phyloP scores from a whole-genome alignment of 73 alveolate species.

The Blepharisma japonicum region DNA sequence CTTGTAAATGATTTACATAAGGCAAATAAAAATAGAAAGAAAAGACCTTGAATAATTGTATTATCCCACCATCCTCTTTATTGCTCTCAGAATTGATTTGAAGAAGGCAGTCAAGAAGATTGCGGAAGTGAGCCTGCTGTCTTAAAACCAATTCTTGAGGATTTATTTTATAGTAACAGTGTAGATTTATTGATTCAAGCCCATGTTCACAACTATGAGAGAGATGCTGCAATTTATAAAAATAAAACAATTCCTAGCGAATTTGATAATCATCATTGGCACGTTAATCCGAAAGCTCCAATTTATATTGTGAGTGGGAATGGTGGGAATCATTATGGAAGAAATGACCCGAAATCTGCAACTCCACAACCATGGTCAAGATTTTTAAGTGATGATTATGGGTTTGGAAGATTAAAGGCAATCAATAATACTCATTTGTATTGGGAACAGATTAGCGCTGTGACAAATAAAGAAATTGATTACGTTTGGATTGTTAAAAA shows the following conservation, averaged over 20 bases:
- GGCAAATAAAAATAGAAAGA: constrained; percentile 9
- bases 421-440: constrained; percentile 21
- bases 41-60: constrained; percentile 13
- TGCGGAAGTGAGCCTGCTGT: background rate
- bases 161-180: background rate
- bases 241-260: background rate
- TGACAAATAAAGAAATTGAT: background rate
- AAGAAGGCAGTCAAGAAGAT: background rate
- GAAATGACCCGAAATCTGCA: constrained; percentile 1
- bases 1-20: background rate
- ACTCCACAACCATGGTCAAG: constrained; percentile 15
- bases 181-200: constrained; percentile 12
- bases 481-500: constrained; percentile 10
- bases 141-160: background rate
- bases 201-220: constrained; percentile 24
- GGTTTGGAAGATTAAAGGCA: constrained; percentile 8
- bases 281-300: background rate
- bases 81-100: constrained; percentile 3
- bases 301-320: background rate
- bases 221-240: background rate
- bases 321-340: constrained; percentile 25
- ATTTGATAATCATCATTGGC: background rate
- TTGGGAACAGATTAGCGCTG: constrained; percentile 10
- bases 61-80: constrained; percentile 20
- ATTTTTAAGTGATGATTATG: constrained; percentile 15